A percentile compares a stretch with the other conserved stretches of the same genome.
Conservation (phyloP, 345 rosid species). For the Schrenkiella parvula region DNA sequence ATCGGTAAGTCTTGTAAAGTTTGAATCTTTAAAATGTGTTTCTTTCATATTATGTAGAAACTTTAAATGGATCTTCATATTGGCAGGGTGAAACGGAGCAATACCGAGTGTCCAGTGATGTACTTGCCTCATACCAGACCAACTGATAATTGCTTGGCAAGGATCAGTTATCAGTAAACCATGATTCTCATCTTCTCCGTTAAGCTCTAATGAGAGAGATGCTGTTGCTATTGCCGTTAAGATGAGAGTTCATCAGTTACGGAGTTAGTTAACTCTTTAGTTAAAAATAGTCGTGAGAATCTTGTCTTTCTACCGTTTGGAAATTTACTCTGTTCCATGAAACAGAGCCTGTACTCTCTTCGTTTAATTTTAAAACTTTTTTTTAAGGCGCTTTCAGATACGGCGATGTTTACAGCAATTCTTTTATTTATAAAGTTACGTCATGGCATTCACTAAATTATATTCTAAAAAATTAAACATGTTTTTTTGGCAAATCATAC, state of each 20-base stretch:
- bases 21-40: not conserved
- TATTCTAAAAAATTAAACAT: no score
- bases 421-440: not conserved
- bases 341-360: constrained; percentile 2
- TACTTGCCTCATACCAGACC: constrained; percentile 36
- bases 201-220: not conserved
- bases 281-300: not conserved
- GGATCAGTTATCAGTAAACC: constrained; percentile 24
- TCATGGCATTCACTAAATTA: no score
- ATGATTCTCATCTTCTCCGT: not conserved
- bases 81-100: constrained; percentile 30
- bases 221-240: not conserved
- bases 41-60: not conserved
- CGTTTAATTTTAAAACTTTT: not conserved
- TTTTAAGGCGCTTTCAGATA: not conserved
- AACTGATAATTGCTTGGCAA: constrained; percentile 39
- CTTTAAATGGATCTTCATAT: not conserved
- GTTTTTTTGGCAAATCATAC: not conserved
- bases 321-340: constrained; percentile 21
- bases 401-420: not conserved
- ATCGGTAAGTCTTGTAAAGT: constrained; percentile 24
- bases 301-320: not conserved
- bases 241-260: not conserved
- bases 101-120: constrained; percentile 27
- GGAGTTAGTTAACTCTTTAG: not conserved